These are phyloP conservation scores for Quercus mongolica DNA, from an alignment of 306 rosid genomes.

Conservation along the genomic window DNA sequence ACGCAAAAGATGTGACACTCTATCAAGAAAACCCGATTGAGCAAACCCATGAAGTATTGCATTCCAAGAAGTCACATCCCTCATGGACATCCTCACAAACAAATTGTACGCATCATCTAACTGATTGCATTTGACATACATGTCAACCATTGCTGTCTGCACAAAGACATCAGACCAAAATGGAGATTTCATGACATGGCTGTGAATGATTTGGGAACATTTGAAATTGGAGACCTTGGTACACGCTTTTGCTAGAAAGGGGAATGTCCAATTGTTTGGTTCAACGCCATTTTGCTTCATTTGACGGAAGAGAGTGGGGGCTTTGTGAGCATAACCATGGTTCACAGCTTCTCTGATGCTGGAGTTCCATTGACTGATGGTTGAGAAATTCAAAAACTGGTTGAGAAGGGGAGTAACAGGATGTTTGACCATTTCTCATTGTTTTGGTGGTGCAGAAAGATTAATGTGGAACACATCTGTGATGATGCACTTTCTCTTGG, in stretches of 20 bases:
- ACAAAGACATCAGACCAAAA: conserved; percentile 39
- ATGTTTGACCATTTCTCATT: conserved; percentile 29
- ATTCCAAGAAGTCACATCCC: conserved; percentile 62
- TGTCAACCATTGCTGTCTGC: conserved; percentile 49
- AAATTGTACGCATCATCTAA: conserved; percentile 38
- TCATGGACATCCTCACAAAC: conserved; percentile 48
- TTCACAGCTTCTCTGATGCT: neutral
- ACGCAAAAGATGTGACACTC: conserved; percentile 30
- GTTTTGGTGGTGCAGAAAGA: neutral
- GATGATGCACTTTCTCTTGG: neutral
- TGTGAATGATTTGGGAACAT: conserved; percentile 41
- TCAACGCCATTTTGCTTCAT: conserved; percentile 26
- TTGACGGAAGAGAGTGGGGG: conserved; percentile 40
- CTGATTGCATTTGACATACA: conserved; percentile 44
- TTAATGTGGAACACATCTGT: neutral
- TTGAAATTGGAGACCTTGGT: conserved; percentile 34
- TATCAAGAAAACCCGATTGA: conserved; percentile 31
- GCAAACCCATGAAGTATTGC: conserved; percentile 57
- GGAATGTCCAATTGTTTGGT: conserved; percentile 50
- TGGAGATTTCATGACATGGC: conserved; percentile 43
- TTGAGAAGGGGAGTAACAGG: conserved; percentile 18
- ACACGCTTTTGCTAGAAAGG: conserved; percentile 48
- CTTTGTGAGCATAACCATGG: conserved; percentile 28
- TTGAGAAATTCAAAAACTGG: conserved; percentile 24
- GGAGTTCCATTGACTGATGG: conserved; percentile 31